Conservation (phyloP, 768 basidiomycete species). For the Tubosaeta brunneosetosa region DNA sequence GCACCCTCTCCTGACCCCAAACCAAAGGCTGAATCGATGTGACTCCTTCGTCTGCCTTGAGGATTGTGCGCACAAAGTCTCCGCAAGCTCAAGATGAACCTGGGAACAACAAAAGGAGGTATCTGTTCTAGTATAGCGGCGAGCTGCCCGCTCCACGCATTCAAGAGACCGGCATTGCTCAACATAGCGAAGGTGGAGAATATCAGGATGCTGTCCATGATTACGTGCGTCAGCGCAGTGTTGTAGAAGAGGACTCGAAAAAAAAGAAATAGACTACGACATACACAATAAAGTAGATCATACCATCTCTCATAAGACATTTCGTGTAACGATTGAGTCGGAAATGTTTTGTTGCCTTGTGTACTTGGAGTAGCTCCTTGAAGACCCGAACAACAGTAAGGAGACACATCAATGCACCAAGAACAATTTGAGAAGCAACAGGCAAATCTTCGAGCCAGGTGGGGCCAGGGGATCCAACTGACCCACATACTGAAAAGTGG, state of each 20-base stretch:
- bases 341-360: too few species aligned
- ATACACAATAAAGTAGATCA: not conserved
- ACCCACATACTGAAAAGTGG: too few species aligned
- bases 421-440: too few species aligned
- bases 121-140: not conserved
- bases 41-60: not conserved
- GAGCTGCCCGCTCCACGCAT: too few species aligned
- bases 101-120: not conserved
- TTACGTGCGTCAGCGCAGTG: not conserved
- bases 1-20: not conserved
- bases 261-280: not conserved
- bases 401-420: not conserved
- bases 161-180: not conserved
- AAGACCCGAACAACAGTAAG: too few species aligned
- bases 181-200: not conserved
- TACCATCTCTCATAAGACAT: too few species aligned
- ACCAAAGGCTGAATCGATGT: not conserved
- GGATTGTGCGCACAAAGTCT: not conserved
- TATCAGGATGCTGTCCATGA: not conserved
- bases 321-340: too few species aligned
- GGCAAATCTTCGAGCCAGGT: too few species aligned
- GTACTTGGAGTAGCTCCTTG: too few species aligned
- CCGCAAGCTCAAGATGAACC: not conserved
- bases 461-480: too few species aligned
- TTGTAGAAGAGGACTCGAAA: not conserved